Evolutionary conservation across 345 rosid genomes (phyloP), one percentile per base, ranked within the genome.

Genomic region (Salix udensis): DNA sequence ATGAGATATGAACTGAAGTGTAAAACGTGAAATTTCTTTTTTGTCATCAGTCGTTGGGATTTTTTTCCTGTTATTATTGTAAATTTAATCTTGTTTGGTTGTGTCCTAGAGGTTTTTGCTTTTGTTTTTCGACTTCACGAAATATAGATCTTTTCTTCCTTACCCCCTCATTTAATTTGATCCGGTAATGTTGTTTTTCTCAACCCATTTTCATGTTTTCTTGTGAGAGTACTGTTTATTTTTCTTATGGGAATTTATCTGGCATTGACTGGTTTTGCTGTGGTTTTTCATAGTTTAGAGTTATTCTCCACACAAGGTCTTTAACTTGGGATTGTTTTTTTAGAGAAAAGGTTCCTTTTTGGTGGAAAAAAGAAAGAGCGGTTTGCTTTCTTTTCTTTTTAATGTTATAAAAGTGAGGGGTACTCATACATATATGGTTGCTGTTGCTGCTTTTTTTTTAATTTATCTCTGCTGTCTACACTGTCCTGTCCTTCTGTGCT

Each of bases 311-410:
- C 65, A 50, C 70, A 37, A 70, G 71, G 60, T 46, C 70, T 53
- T 78, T 66, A 21, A 67, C 67, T 66, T 52, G 76, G 71, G 67
- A 78, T 78, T 78, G 70, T 26, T 42, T 72, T 71, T 77, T 71
- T 13, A 36, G 40, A 53, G 19, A 52, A 70, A 72, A 78, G 15
- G 44, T 24, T 72, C 21, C 50, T 40, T 67, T 36, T 73, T 62
- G 36, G 67, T 55, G 73, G 66, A 21, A 66, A 77, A 71, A 76
- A 68, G 46, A 42, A 40, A 42, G 46, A 21, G 58, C 28, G 10
- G 15, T 42, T 31, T 69, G 65, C 72, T 31, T 44, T 37, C 23
- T 74, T 46, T 44, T 74, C 50, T 14, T 66, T 5, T 34, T 48
- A 13, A 53, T 36, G 60, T 30, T 14, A 55, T 58, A 44, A 34